phyloP scores from a whole-genome alignment of 129 eudicot species.

The Flaveria ramosissima region DNA sequence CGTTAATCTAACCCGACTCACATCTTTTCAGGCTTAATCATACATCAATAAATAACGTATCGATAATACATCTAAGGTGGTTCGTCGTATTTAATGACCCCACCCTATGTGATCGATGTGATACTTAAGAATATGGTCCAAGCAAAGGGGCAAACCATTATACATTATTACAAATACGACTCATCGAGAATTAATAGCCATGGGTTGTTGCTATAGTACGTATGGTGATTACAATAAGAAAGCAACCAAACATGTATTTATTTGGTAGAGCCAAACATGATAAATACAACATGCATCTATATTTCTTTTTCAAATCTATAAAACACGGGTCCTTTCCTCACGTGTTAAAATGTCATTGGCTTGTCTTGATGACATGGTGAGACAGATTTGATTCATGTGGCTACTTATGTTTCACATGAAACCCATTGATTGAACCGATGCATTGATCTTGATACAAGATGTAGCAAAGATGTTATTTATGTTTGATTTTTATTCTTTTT shows the following conservation, averaged over 20 bases:
- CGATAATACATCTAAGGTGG: neutral
- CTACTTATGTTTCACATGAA: constrained; percentile 16
- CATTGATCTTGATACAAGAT: constrained; percentile 4
- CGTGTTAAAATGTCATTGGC: neutral
- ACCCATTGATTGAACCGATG: constrained; percentile 28
- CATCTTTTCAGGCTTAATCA: neutral
- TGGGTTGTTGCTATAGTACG: constrained; percentile 27
- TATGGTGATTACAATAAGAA: constrained; percentile 24
- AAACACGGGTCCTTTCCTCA: constrained; percentile 11
- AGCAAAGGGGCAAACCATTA: neutral
- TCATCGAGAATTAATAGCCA: constrained; percentile 15
- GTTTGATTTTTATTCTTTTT: no score
- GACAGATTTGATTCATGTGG: constrained; percentile 12
- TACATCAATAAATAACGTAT: neutral
- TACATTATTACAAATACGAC: neutral
- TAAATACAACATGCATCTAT: constrained; percentile 6
- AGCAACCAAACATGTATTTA: constrained; percentile 29
- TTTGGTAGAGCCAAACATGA: constrained; percentile 6
- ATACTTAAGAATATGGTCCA: constrained; percentile 3
- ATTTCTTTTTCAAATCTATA: neutral
- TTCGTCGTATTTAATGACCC: neutral
- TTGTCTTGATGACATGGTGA: constrained; percentile 14
- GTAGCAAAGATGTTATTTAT: neutral
- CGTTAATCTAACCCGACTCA: no score
- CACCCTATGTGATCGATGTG: neutral